Conservation (phyloP, 2,329 filamentous ascomycete genomes). For the Calonectria multiphialidica region DNA sequence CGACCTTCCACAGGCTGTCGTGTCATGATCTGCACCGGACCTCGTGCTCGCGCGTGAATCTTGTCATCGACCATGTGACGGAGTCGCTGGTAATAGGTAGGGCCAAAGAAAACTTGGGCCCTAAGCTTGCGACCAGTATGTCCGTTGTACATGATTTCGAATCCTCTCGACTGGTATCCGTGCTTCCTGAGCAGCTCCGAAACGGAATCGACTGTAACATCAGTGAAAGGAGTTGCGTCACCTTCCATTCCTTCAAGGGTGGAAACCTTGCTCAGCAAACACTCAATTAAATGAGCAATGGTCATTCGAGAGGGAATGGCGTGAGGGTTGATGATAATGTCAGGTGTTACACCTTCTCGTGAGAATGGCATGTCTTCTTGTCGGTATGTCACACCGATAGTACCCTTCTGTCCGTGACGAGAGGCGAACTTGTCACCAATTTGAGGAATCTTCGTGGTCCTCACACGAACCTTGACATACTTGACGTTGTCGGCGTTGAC, state of each 20-base stretch:
- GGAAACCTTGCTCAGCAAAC: constrained; percentile 95
- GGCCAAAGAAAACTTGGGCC: constrained; percentile 95
- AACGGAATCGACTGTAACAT: constrained; percentile 95
- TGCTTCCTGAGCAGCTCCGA: constrained; percentile 88
- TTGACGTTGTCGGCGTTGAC: constrained; percentile 95
- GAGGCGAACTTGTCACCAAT: constrained; percentile 99
- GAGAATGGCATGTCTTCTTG: constrained; percentile 99
- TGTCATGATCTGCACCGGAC: constrained; percentile 96
- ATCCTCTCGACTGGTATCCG: constrained; percentile 96
- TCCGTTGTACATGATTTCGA: constrained; percentile 99
- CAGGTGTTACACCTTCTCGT: constrained; percentile 88
- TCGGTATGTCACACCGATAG: constrained; percentile 97
- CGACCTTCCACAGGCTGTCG: constrained; percentile 98
- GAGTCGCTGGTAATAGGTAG: constrained; percentile 98
- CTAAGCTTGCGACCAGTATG: constrained; percentile 95
- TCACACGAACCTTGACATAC: constrained; percentile 97
- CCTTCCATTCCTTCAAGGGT: constrained; percentile 95
- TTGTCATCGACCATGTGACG: constrained; percentile 99
- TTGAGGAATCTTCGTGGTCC: constrained; percentile 97
- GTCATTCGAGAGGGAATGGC: constrained; percentile 99
- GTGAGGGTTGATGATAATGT: constrained; percentile 99
- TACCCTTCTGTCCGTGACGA: constrained; percentile 98
- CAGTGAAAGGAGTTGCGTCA: constrained; percentile 97
- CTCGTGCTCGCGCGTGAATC: constrained; percentile 98
- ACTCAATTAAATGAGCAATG: constrained; percentile 99